Percentiles rank a stretch among this genome's conserved stretches.
These are phyloP conservation scores for Psidium friedrichsthalianum DNA, from an alignment of 345 rosid species.

Conservation along the genomic window DNA sequence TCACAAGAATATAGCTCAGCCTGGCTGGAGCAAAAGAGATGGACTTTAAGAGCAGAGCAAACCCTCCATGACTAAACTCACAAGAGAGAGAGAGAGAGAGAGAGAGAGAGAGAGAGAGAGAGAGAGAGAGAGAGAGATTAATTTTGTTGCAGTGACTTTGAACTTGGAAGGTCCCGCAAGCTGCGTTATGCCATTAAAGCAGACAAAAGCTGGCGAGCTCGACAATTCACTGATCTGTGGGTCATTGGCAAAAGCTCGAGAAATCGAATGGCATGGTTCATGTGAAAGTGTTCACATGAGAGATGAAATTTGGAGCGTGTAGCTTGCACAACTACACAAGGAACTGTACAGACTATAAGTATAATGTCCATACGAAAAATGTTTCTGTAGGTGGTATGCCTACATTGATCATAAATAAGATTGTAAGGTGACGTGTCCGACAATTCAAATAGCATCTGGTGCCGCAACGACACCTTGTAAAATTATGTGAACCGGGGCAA, in stretches of 20 bases:
- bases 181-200: neutral
- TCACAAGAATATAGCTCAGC: neutral
- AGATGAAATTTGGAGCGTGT: neutral
- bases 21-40: neutral
- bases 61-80: neutral
- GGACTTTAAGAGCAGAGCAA: neutral
- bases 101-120: neutral
- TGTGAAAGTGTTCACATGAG: neutral
- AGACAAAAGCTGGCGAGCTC: neutral
- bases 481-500: neutral
- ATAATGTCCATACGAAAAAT: neutral
- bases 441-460: neutral
- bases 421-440: neutral
- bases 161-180: neutral
- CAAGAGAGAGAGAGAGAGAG: too few relatives aligned
- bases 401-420: neutral
- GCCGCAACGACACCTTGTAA: neutral
- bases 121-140: neutral
- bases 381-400: neutral
- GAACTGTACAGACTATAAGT: neutral
- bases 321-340: neutral
- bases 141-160: neutral
- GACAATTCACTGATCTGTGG: neutral
- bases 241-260: neutral
- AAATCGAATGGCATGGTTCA: neutral